Evolutionary conservation across 2,329 filamentous ascomycete genomes (phyloP).

Genomic region (Furcasterigmium sp.): DNA sequence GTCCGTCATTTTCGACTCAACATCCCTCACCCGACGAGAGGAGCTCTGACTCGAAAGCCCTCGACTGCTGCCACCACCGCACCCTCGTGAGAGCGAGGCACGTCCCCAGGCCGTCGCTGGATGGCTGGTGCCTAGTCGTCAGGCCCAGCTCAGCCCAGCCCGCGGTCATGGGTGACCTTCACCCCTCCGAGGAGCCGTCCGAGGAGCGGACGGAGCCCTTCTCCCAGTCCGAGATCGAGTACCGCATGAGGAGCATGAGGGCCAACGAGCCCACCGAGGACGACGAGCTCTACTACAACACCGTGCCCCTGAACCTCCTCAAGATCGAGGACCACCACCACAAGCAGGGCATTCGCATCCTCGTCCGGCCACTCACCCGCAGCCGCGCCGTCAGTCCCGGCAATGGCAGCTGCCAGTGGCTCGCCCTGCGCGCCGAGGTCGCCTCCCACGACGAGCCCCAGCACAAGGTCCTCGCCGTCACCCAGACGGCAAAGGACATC

Average conservation of each 20-base stretch:
- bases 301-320: slow-evolving; percentile 49
- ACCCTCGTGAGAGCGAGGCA: too few relatives aligned
- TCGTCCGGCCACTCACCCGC: slow-evolving; percentile 49
- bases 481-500: slow-evolving; percentile 55
- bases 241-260: slow-evolving; percentile 39
- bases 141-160: slow-evolving; percentile 6
- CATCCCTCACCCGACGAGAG: too few relatives aligned
- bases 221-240: slow-evolving; percentile 49
- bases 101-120: slow-evolving; percentile 7
- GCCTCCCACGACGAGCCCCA: slow-evolving; percentile 42
- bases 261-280: slow-evolving; percentile 32
- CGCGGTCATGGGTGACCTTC: slow-evolving; percentile 39
- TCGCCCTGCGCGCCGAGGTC: slow-evolving; percentile 49
- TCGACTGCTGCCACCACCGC: too few relatives aligned
- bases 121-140: too few relatives aligned
- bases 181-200: slow-evolving; percentile 30
- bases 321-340: slow-evolving; percentile 46
- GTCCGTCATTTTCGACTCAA: slow-evolving; percentile 7
- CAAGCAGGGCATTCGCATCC: slow-evolving; percentile 50
- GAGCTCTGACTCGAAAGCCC: too few relatives aligned
- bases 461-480: slow-evolving; percentile 54
- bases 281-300: slow-evolving; percentile 29
- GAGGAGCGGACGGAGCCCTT: slow-evolving; percentile 55
- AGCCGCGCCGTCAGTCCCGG: slow-evolving; percentile 51
- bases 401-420: slow-evolving; percentile 51